Evolutionary conservation across 2,329 filamentous ascomycete species (phyloP).

Genomic region (Purpureocillium takamizusanense): DNA sequence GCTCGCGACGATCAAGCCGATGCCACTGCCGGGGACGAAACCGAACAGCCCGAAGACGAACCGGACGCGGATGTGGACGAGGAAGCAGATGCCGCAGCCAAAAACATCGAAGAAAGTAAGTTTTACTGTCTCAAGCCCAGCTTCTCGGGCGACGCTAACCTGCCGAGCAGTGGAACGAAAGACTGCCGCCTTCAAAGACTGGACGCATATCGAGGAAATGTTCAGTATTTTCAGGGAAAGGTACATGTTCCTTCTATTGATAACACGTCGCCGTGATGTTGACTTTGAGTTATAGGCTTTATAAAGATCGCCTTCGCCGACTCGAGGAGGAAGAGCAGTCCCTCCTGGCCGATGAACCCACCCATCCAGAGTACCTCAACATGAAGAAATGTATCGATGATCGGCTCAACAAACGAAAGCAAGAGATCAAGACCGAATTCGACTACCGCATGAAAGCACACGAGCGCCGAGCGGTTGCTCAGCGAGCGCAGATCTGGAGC

Average conservation of each 20-base stretch:
- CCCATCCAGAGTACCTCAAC: conserved; percentile 84
- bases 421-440: conserved; percentile 64
- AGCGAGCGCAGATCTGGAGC: conserved; percentile 76
- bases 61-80: conserved; percentile 48
- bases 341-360: conserved; percentile 49
- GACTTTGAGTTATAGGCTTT: conserved; percentile 49
- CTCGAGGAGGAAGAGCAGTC: conserved; percentile 63
- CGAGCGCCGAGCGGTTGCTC: conserved; percentile 66
- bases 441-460: conserved; percentile 67
- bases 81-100: conserved; percentile 48
- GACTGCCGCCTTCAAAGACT: conserved; percentile 68
- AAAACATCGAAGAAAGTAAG: conserved; percentile 58
- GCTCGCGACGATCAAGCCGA: conserved; percentile 22
- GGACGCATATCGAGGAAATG: conserved; percentile 75
- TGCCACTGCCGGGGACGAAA: conserved; percentile 28
- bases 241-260: conserved; percentile 33
- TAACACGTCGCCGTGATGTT: not conserved
- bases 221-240: conserved; percentile 79
- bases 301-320: conserved; percentile 78
- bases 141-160: not conserved
- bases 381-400: conserved; percentile 84
- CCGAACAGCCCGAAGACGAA: conserved; percentile 42
- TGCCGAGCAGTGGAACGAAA: conserved; percentile 59
- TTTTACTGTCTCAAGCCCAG: not conserved
- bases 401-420: conserved; percentile 70